Conservation (phyloP, 768 basidiomycete species). For the Galerina sulciceps region DNA sequence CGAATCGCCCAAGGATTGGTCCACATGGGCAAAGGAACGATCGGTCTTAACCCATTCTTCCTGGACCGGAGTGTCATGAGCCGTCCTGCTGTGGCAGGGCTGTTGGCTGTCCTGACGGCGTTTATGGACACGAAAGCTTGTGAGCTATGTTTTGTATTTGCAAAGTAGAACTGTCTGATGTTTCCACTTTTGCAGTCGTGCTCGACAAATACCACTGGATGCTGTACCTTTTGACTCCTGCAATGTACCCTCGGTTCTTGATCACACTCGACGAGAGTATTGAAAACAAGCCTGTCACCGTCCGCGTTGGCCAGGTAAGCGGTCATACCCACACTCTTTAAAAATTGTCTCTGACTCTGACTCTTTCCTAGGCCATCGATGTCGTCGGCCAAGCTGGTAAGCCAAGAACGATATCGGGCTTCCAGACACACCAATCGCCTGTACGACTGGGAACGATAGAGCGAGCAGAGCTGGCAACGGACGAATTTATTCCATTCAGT, state of each 20-base stretch:
- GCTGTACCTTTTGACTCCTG: conserved; percentile 93
- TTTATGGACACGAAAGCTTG: conserved; percentile 95
- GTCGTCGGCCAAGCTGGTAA: conserved; percentile 98
- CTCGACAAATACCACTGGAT: conserved; percentile 98
- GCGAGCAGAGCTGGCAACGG: conserved; percentile 93
- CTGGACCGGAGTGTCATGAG: conserved; percentile 90
- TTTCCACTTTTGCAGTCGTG: conserved; percentile 61
- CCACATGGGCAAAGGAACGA: conserved; percentile 99
- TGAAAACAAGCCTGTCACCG: conserved; percentile 83
- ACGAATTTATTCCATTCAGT: conserved; percentile 92
- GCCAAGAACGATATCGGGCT: conserved; percentile 93
- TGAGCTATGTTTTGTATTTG: conserved; percentile 47
- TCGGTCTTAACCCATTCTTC: conserved; percentile 97
- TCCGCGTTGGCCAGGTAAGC: conserved; percentile 89
- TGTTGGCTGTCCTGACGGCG: conserved; percentile 85
- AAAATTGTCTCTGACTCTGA: neutral
- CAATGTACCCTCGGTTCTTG: conserved; percentile 98
- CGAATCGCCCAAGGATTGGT: conserved; percentile 94
- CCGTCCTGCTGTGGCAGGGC: conserved; percentile 85
- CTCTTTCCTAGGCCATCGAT: conserved; percentile 76
- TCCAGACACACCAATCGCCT: conserved; percentile 98
- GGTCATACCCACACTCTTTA: neutral
- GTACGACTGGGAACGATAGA: conserved; percentile 95
- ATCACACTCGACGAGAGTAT: conserved; percentile 96
- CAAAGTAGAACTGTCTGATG: neutral